Conservation (phyloP, 176 grass and related monocot species). For the Avena eriantha region DNA sequence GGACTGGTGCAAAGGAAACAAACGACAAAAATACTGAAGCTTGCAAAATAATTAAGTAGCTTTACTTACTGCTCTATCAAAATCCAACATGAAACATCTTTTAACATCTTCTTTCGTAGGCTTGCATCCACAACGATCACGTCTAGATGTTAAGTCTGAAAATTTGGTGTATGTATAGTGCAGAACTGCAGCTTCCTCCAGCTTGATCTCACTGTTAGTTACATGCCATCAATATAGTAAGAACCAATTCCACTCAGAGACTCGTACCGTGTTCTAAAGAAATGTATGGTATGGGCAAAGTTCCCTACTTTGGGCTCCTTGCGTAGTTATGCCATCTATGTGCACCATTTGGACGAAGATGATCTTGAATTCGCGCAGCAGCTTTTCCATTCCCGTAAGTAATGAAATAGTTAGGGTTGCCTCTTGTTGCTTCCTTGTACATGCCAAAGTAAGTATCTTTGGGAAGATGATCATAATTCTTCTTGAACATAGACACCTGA, state of each 20-base stretch:
- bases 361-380: conserved; percentile 84
- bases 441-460: conserved; percentile 92
- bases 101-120: conserved; percentile 97
- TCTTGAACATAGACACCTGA: conserved; percentile 99
- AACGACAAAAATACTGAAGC: neutral
- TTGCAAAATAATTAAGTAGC: conserved; percentile 12
- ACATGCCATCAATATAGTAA: conserved; percentile 17
- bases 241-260: neutral
- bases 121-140: conserved; percentile 97
- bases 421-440: conserved; percentile 93
- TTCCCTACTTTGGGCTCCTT: conserved; percentile 78
- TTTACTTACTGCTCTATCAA: conserved; percentile 87
- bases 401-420: conserved; percentile 96
- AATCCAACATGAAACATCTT: conserved; percentile 99
- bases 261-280: neutral
- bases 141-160: conserved; percentile 94
- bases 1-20: neutral
- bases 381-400: conserved; percentile 99
- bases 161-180: conserved; percentile 97
- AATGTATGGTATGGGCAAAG: neutral
- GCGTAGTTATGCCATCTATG: conserved; percentile 97
- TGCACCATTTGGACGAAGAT: conserved; percentile 96
- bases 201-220: conserved; percentile 76
- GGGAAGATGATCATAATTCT: conserved; percentile 98
- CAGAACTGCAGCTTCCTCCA: conserved; percentile 96